phyloP scores from a whole-genome alignment of 495 filamentous ascomycete species.

The Xylaria grammica region DNA sequence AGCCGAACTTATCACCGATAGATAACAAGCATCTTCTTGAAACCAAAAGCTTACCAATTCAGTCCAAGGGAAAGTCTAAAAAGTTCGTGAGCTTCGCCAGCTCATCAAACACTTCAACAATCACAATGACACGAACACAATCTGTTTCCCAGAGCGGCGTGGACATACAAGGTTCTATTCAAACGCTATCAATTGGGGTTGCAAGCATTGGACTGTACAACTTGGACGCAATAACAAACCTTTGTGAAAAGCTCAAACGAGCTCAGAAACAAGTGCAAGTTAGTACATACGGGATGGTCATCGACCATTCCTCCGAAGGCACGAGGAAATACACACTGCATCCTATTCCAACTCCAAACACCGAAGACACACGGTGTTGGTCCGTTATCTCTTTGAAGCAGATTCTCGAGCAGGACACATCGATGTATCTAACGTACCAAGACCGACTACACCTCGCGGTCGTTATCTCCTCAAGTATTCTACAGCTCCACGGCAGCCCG shows the following conservation, averaged over 20 bases:
- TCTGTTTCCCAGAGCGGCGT: not conserved
- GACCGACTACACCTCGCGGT: slow-evolving; percentile 34
- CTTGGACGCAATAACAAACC: not conserved
- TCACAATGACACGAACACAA: not conserved
- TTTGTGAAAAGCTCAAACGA: slow-evolving; percentile 2
- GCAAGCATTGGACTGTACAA: slow-evolving; percentile 8
- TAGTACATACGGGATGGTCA: not conserved
- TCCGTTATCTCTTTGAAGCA: not conserved
- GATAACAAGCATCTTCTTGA: not conserved
- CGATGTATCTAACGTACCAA: not conserved
- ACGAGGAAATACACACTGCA: too few species aligned
- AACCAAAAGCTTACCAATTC: too few species aligned
- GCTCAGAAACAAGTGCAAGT: not conserved
- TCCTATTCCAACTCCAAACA: not conserved
- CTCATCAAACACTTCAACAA: not conserved
- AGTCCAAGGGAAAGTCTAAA: slow-evolving; percentile 4
- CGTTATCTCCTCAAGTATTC: slow-evolving; percentile 33
- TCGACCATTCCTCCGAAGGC: too few species aligned
- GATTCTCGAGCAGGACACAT: not conserved
- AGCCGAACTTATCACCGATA: not conserved
- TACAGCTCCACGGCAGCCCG: slow-evolving; percentile 36
- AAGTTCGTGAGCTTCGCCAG: slow-evolving; percentile 3
- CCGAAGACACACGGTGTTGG: not conserved
- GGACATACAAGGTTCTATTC: not conserved
- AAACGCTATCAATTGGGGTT: not conserved